These are phyloP conservation scores for Schrenkiella parvula DNA, from an alignment of 345 rosid species.

Conservation along the genomic window DNA sequence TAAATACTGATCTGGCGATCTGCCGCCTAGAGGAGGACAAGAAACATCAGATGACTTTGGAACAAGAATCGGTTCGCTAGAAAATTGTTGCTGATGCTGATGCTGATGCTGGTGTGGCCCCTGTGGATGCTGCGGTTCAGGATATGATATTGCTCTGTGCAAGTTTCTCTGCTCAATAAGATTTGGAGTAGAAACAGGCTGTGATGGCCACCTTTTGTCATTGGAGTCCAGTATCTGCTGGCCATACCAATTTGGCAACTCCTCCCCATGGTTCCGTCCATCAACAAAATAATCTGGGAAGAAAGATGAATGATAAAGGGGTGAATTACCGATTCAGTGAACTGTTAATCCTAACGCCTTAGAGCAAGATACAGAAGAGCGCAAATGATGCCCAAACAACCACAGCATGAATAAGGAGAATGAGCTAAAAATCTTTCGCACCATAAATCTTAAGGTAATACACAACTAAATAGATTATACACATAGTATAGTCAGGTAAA, in stretches of 20 bases:
- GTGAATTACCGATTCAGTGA: neutral
- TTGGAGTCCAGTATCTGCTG: conserved; percentile 51
- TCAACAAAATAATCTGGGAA: conserved; percentile 64
- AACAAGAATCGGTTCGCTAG: conserved; percentile 69
- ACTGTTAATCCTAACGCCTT: neutral
- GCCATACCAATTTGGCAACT: conserved; percentile 50
- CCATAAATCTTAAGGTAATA: neutral
- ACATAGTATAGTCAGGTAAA: neutral
- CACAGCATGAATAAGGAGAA: neutral
- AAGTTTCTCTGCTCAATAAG: conserved; percentile 47
- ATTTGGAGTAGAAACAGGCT: conserved; percentile 52
- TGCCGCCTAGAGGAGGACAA: conserved; percentile 52
- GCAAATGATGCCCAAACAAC: neutral
- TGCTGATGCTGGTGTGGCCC: conserved; percentile 41
- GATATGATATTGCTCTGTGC: conserved; percentile 70
- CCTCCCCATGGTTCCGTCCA: conserved; percentile 70
- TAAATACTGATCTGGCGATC: conserved; percentile 52
- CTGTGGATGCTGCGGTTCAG: conserved; percentile 65
- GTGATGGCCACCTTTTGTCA: conserved; percentile 67
- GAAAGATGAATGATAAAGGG: conserved; percentile 6
- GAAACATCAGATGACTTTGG: conserved; percentile 58
- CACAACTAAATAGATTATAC: neutral
- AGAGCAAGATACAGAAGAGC: neutral
- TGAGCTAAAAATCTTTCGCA: neutral
- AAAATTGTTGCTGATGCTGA: conserved; percentile 57